A percentile compares a stretch with the other conserved stretches of the same genome.
phyloP scores from a whole-genome alignment of 371 early-diverging fungal genomes.

The Mortierella sp. region DNA sequence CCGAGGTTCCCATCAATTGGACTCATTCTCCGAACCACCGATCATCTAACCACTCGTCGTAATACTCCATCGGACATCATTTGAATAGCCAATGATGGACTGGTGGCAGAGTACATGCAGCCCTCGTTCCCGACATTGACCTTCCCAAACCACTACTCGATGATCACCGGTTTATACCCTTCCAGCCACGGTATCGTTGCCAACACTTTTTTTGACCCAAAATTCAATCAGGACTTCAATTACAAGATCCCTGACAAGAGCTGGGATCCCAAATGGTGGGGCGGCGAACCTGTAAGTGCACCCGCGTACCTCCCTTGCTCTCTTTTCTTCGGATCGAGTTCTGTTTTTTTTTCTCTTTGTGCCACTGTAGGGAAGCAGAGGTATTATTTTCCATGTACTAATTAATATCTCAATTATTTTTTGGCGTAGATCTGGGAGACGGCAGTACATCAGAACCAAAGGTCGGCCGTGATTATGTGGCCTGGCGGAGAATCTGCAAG shows the following conservation, averaged over 20 bases:
- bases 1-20: neutral
- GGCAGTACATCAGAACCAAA: slow-evolving; percentile 74
- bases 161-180: slow-evolving; percentile 94
- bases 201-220: slow-evolving; percentile 90
- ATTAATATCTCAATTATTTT: neutral
- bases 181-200: slow-evolving; percentile 94
- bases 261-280: slow-evolving; percentile 85
- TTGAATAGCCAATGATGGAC: slow-evolving; percentile 60
- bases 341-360: neutral
- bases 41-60: neutral
- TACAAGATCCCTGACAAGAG: slow-evolving; percentile 75
- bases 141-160: slow-evolving; percentile 95
- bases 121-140: slow-evolving; percentile 89
- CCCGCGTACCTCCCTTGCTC: neutral
- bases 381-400: neutral
- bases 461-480: slow-evolving; percentile 89
- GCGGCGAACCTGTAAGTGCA: slow-evolving; percentile 85
- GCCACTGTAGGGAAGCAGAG: neutral
- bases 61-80: neutral
- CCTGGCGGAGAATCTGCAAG: slow-evolving; percentile 84
- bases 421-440: slow-evolving; percentile 88
- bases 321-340: neutral
- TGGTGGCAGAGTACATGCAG: slow-evolving; percentile 75
- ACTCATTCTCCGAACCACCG: neutral
- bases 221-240: slow-evolving; percentile 78